Evolutionary conservation across 2,329 filamentous ascomycete species (phyloP), one percentile per base, ranked within the genome.

Genomic region (Colletotrichum eremochloae): DNA sequence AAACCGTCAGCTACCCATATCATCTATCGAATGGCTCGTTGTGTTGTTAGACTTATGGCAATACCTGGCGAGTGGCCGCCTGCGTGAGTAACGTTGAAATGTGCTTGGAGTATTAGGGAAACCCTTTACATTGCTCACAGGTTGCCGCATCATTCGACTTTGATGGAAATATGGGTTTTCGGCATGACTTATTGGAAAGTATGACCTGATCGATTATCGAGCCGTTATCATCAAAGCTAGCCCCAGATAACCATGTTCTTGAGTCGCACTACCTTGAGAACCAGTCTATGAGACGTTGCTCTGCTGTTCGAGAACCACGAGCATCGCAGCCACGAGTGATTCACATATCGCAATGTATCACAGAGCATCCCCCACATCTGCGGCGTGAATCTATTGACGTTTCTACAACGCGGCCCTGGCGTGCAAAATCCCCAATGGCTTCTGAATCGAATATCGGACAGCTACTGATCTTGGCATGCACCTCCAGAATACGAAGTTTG

Each of bases 401-500:
- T 24, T 24, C 24, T 24, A 24, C 24, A 24, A 24, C 24, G 24
- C 24, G 24, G 24, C 24, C 24, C 24, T 24, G 24, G 24, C 24
- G 24, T 24, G 24, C 24, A 24, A 24, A 24, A 24, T 24, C 24
- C 24, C 24, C 24, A 24, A 24, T 24, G 24, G 24, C 24, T 24
- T 24, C 24, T 24, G 24, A 24, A 24, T 24, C 24, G 24, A 24
- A 24, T 24, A 24, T 24, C 24, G 24, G 24, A 24, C 24, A 24
- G 24, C 1, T 24, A 24, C 24, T 24, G 24, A 24, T 24, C 24
- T 24, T 24, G 24, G 24, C 24, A 24, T 24, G 24, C 24, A 24
- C 24, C 24, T 24, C 24, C 24, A 24, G 24, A 24, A 1, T 24
- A 24, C 24, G 24, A 24, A 24, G 24, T 24, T 24, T 24, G 80